These are phyloP conservation scores for Margaritispora aquatica DNA, from an alignment of 495 filamentous ascomycete species.

Conservation along the genomic window DNA sequence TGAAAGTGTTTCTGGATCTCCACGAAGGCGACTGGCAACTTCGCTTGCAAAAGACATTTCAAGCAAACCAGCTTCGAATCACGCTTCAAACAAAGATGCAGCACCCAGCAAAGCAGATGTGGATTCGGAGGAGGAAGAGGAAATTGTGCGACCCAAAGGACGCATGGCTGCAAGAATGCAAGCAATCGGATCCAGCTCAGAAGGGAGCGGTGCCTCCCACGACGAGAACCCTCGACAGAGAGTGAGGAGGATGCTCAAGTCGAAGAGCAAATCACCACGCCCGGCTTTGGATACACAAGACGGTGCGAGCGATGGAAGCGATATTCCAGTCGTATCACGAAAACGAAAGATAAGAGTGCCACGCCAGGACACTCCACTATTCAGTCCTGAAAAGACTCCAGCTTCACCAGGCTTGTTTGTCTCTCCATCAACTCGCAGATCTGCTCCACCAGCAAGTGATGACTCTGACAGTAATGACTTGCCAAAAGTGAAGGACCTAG, in stretches of 20 bases:
- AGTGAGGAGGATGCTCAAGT: constrained; percentile 18
- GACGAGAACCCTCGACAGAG: constrained; percentile 20
- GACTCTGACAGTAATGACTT: constrained; percentile 39
- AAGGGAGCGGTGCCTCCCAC: constrained; percentile 15
- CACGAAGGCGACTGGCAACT: constrained; percentile 12
- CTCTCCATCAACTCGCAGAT: constrained; percentile 29
- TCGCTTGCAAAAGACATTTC: constrained; percentile 8
- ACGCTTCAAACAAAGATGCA: constrained; percentile 11
- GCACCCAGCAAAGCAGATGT: constrained; percentile 25
- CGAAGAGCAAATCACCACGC: constrained; percentile 14
- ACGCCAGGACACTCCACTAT: constrained; percentile 21
- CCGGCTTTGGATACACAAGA: constrained; percentile 7
- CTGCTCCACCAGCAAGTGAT: constrained; percentile 1
- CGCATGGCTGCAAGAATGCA: constrained; percentile 67
- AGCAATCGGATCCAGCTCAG: constrained; percentile 12
- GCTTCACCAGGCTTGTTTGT: constrained; percentile 39
- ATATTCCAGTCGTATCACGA: constrained; percentile 17
- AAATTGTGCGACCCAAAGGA: constrained; percentile 56
- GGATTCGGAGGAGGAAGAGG: constrained; percentile 42
- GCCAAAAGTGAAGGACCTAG: constrained; percentile 31
- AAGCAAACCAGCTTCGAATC: constrained; percentile 3
- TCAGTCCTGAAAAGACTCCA: constrained; percentile 29
- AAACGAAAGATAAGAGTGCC: constrained; percentile 18
- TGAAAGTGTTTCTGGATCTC: constrained; percentile 11
- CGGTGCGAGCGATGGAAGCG: constrained; percentile 19